Evolutionary conservation across 2,329 filamentous ascomycete species (phyloP).

Genomic region (Mycosphaerella sp.): DNA sequence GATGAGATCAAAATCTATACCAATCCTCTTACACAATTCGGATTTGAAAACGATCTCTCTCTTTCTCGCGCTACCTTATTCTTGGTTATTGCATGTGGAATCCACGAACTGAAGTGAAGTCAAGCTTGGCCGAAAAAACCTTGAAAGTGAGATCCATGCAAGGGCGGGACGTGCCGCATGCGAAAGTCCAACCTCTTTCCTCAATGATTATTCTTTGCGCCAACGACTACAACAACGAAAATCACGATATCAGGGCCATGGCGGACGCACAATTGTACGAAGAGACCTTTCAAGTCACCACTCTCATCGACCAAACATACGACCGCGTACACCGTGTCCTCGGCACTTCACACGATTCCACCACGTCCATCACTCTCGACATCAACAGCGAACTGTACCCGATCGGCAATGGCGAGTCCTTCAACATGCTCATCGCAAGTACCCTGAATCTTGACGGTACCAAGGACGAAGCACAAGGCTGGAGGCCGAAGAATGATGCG

Average conservation of each 20-base stretch:
- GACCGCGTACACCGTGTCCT: slow-evolving; percentile 86
- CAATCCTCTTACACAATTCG: too few species aligned
- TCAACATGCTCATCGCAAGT: slow-evolving; percentile 76
- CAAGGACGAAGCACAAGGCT: slow-evolving; percentile 50
- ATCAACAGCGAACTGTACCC: slow-evolving; percentile 92
- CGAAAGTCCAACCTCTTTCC: neutral
- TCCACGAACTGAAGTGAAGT: neutral
- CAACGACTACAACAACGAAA: neutral
- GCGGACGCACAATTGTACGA: slow-evolving; percentile 25
- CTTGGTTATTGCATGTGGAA: too few species aligned
- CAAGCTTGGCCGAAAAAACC: neutral
- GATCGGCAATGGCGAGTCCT: slow-evolving; percentile 62
- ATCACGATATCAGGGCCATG: slow-evolving; percentile 12
- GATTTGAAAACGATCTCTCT: too few species aligned
- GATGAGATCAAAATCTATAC: too few species aligned
- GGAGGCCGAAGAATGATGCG: slow-evolving; percentile 64
- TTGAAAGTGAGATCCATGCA: neutral
- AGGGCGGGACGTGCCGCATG: neutral
- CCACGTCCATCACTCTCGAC: slow-evolving; percentile 76
- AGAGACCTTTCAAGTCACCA: slow-evolving; percentile 26
- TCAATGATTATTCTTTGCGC: neutral
- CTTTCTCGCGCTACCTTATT: too few species aligned
- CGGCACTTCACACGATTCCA: slow-evolving; percentile 66
- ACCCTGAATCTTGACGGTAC: slow-evolving; percentile 80
- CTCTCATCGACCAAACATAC: slow-evolving; percentile 80